Evolutionary conservation across 768 basidiomycete species (phyloP), one percentile per base, ranked within the genome.

Genomic region (Boletus vinaceobasis): DNA sequence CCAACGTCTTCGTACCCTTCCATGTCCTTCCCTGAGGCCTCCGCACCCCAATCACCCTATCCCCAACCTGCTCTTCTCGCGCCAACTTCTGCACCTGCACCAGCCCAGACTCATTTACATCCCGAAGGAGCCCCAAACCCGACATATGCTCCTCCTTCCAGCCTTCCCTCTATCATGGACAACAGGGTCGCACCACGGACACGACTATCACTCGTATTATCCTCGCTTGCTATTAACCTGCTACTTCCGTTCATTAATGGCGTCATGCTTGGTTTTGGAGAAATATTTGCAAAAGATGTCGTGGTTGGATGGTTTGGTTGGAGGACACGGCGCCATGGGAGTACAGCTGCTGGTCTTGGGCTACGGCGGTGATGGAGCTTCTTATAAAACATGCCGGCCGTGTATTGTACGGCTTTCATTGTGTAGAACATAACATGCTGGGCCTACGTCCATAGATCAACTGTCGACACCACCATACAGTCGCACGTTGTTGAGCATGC

Each of bases 241-340:
- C 67, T 89, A 1, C 77, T 96, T 37, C 93, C 93, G 0, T 96
- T 96, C 70, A 80, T 96, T 9, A 96, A 95, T 60, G 93, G 93
- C 19, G 89, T 96, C 54, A 96, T 96, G 93, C 83, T 94, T 48
- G 93, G 93, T n/a, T 94, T 95, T 66, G 93, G 93, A 38, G 93
- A 96, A 71, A 88, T 96, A 47, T 93, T 94, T 66, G 93, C 88
- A 35, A 88, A 88, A 71, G 82, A 87, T 43, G 78, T 89, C n/a
- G 68, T 90, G 17, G 71, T 88, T 17, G 67, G 71, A 7, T 79
- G 78, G 78, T 66, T 79, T 39, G 78, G 78, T 36, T 79, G 76
- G 75, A 73, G 68, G 60, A 43, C 51, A 2, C 63, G 60, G 15
- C 56, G n/a, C 29, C 29, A 5, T n/a, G 67, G 71, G 31, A 61